Conservation (phyloP, 352 stramenopile genomes). For the Phytophthora cryptogea region DNA sequence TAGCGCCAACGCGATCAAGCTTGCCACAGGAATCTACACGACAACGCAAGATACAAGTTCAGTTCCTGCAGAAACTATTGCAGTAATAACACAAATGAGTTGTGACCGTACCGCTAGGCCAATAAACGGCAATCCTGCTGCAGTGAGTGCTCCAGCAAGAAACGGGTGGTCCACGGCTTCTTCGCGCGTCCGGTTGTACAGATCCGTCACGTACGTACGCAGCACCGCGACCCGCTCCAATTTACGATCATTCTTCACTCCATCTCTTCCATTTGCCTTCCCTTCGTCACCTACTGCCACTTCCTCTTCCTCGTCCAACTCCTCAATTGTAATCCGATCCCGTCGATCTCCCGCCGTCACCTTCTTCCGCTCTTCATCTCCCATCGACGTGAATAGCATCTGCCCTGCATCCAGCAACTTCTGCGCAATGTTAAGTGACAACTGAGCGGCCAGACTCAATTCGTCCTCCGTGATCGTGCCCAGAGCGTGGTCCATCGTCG, state of each 20-base stretch:
- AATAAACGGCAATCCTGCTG: constrained; percentile 72
- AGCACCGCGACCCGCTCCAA: constrained; percentile 40
- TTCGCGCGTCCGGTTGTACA: constrained; percentile 46
- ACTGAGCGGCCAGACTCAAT: constrained; percentile 61
- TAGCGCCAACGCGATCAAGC: constrained; percentile 68
- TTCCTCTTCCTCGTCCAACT: constrained; percentile 47
- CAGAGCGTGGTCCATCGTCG: constrained; percentile 71
- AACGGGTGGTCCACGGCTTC: constrained; percentile 62
- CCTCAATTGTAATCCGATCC: constrained; percentile 76
- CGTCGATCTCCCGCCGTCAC: constrained; percentile 35
- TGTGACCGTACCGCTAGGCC: constrained; percentile 60
- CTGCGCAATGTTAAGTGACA: constrained; percentile 77
- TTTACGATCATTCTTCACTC: constrained; percentile 7
- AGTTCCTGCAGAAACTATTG: not conserved
- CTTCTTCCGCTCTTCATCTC: constrained; percentile 62
- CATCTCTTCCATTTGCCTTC: not conserved
- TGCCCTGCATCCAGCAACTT: constrained; percentile 73
- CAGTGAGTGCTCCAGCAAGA: constrained; percentile 59
- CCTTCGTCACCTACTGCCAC: constrained; percentile 3
- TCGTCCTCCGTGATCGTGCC: constrained; percentile 79
- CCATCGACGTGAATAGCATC: constrained; percentile 71
- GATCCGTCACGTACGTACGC: constrained; percentile 49
- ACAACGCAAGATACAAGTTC: not conserved
- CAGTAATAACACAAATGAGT: not conserved
- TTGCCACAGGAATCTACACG: constrained; percentile 70